A percentile compares a stretch with the other conserved stretches of the same genome.
phyloP scores from a whole-genome alignment of 2,329 filamentous ascomycete species.

The Ceratocystis papillata region DNA sequence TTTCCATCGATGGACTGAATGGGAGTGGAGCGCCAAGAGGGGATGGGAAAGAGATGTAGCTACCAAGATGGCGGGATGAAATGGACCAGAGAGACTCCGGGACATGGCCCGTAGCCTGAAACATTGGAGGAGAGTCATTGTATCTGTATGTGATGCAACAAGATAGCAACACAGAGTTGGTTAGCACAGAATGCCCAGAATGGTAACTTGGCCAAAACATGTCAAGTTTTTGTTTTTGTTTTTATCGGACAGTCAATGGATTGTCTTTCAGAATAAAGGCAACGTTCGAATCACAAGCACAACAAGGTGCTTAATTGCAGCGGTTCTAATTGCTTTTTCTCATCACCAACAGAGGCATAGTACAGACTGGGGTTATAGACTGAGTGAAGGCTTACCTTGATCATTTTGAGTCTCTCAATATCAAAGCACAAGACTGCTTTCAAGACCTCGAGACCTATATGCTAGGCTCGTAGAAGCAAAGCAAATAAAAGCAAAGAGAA shows the following conservation, averaged over 20 bases:
- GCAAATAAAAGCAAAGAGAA: background rate
- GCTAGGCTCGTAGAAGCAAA: background rate
- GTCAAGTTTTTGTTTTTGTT: background rate
- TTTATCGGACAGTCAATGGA: background rate
- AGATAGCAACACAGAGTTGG: background rate
- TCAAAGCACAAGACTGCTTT: background rate
- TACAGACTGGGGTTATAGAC: background rate
- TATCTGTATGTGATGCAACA: constrained; percentile 26
- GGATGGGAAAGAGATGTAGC: background rate
- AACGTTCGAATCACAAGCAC: constrained; percentile 37
- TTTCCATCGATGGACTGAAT: constrained; percentile 17
- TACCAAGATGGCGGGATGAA: background rate
- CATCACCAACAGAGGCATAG: constrained; percentile 32
- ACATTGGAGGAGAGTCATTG: constrained; percentile 34
- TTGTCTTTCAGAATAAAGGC: constrained; percentile 18
- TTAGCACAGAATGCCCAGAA: constrained; percentile 24
- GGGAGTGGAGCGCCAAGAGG: background rate
- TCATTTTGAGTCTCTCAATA: constrained; percentile 22
- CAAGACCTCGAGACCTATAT: background rate
- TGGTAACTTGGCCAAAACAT: background rate
- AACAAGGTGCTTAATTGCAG: constrained; percentile 39
- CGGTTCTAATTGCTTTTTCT: constrained; percentile 37
- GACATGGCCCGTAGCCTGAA: constrained; percentile 31
- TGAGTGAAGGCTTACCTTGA: constrained; percentile 22
- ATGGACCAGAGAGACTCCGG: constrained; percentile 16